A percentile compares a stretch with the other conserved stretches of the same genome.
Evolutionary conservation across 768 basidiomycete species (phyloP).

Genomic region (Russula lepida): DNA sequence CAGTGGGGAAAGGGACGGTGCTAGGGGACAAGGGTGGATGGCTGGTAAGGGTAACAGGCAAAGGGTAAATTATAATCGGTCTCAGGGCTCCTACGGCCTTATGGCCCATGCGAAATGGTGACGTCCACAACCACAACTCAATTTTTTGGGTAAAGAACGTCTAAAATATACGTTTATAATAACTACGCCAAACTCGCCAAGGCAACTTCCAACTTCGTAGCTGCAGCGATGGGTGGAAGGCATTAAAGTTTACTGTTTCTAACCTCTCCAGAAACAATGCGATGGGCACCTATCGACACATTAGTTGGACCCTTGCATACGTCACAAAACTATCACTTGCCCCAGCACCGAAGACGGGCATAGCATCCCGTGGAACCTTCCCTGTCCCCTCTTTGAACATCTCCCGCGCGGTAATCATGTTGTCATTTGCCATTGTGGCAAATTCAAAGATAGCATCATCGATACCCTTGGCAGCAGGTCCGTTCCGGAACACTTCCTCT

Average conservation of each 20-base stretch:
- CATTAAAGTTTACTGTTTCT: slow-evolving; percentile 65
- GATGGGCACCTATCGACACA: slow-evolving; percentile 50
- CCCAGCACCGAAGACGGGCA: slow-evolving; percentile 66
- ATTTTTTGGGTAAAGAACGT: not conserved
- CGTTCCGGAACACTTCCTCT: slow-evolving; percentile 65
- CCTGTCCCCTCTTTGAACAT: slow-evolving; percentile 50
- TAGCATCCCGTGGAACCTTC: slow-evolving; percentile 46
- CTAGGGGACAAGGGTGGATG: slow-evolving; percentile 7
- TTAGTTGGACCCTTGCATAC: not conserved
- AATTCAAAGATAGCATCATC: slow-evolving; percentile 79
- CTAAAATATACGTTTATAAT: slow-evolving; percentile 36
- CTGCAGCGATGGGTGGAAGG: slow-evolving; percentile 56
- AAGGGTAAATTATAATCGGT: not conserved
- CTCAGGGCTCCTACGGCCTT: not conserved
- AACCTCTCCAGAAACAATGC: slow-evolving; percentile 53
- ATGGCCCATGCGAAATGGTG: not conserved
- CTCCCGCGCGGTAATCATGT: slow-evolving; percentile 63
- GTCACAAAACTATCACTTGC: slow-evolving; percentile 38
- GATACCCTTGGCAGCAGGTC: slow-evolving; percentile 46
- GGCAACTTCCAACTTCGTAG: slow-evolving; percentile 69
- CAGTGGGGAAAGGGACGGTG: not conserved
- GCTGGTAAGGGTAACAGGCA: slow-evolving; percentile 8
- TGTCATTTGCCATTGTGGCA: slow-evolving; percentile 73
- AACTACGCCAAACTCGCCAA: slow-evolving; percentile 56
- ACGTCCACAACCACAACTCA: not conserved